Evolutionary conservation across 2,329 filamentous ascomycete genomes (phyloP), one percentile per base, ranked within the genome.

Genomic region (Stagonosporopsis chrysanthemi): DNA sequence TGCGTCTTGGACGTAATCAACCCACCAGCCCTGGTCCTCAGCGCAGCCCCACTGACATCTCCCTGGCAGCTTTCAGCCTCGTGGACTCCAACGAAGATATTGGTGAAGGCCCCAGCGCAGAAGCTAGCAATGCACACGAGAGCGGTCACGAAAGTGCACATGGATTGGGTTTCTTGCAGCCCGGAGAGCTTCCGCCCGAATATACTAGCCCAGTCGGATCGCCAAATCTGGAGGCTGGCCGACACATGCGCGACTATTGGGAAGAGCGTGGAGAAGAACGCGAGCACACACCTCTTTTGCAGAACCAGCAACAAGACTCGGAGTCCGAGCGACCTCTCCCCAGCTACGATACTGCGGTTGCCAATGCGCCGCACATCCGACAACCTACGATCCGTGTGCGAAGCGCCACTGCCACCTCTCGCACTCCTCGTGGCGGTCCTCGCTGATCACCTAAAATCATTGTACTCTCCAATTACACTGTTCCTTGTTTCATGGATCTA

Each of bases 21-120:
- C 90, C 92, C 8, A 90, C 90, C 19, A 97, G 91, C 71, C 93
- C 94, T 0, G 95, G 95, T 3, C 95, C 95, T 1, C 84, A 92
- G 60, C 86, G 94, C 66, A 96, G 91, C 70, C 93, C 95, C 8
- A 98, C 95, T 11, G 95, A 98, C 75, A 99, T 99, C 64, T 97
- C 93, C 8, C 85, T 99, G 44, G 91, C 93, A 26, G 92, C 94
- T 69, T 84, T 97, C 50, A 88, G 91, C 41, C 90, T 89, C 56
- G 83, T 89, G 51, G 83, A 88, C 52, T 85, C 84, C 4, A 79
- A 87, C 48, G 84, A 86, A 61, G 89, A 93, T 65, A 84, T 87
- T 53, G 85, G 82, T n/a, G 91, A 92, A 70, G 91, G 92, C 55
- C 83, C 86, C 23, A 90, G 89, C 67, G 63, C 71, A 14, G 68